Percentiles rank a stretch among this genome's conserved stretches.
Evolutionary conservation across 192 early-diverging fungal genomes (phyloP).

Genomic region (Powellomyces hirtus): DNA sequence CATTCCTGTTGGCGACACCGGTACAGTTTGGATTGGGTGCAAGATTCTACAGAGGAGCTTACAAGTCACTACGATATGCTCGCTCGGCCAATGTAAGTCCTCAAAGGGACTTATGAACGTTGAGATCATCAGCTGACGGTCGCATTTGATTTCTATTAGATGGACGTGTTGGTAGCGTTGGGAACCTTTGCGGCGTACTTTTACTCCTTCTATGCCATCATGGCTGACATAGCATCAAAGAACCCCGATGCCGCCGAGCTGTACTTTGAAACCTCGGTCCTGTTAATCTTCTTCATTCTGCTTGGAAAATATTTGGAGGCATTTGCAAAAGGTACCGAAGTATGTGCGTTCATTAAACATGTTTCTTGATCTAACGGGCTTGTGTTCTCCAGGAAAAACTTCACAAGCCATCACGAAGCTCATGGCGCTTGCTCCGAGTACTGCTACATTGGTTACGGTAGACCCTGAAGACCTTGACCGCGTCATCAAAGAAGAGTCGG

Average conservation of each 20-base stretch:
- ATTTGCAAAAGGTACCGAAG: constrained; percentile 71
- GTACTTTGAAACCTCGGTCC: constrained; percentile 77
- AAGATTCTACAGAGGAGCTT: constrained; percentile 69
- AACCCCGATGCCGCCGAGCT: background rate
- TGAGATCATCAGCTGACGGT: background rate
- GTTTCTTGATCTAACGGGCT: too few relatives aligned
- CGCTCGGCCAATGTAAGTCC: constrained; percentile 57
- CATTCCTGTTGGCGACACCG: constrained; percentile 64
- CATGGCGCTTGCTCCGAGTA: constrained; percentile 72
- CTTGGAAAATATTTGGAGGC: constrained; percentile 79
- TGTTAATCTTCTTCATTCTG: constrained; percentile 78
- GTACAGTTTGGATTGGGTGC: constrained; percentile 71
- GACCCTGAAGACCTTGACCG: constrained; percentile 6
- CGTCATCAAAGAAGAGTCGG: constrained; percentile 40
- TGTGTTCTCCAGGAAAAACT: constrained; percentile 46
- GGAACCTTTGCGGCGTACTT: constrained; percentile 74
- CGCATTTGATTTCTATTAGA: constrained; percentile 29
- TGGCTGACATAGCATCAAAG: constrained; percentile 20
- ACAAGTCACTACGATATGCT: constrained; percentile 56
- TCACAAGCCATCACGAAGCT: constrained; percentile 74
- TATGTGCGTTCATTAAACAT: background rate
- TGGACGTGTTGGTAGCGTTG: constrained; percentile 76
- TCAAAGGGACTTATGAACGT: background rate
- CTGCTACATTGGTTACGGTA: constrained; percentile 57
- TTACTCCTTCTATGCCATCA: constrained; percentile 56